Evolutionary conservation across 2,329 filamentous ascomycete species (phyloP).

Genomic region (Diaporthe sp.): DNA sequence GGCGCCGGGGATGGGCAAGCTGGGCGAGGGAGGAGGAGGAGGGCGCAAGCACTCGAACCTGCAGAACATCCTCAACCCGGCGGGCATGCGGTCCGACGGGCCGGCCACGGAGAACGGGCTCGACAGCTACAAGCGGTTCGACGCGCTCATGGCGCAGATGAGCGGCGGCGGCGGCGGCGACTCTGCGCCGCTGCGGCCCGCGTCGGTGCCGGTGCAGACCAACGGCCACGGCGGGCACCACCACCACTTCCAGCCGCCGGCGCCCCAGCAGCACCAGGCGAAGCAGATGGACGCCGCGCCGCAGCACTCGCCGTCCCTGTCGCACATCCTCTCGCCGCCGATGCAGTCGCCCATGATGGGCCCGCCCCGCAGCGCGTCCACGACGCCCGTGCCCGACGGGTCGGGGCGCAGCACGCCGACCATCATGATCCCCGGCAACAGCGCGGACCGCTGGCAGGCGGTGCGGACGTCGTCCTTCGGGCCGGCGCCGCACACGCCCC

Average conservation of each 20-base stretch:
- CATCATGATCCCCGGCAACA: constrained; percentile 10
- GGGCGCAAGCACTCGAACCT: constrained; percentile 24
- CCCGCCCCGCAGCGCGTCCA: constrained; percentile 37
- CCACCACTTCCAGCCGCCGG: constrained; percentile 4
- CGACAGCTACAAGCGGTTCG: constrained; percentile 37
- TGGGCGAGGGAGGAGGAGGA: neutral
- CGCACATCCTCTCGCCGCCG: constrained; percentile 35
- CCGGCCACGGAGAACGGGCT: neutral
- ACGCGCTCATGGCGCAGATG: constrained; percentile 39
- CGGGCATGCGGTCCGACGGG: neutral
- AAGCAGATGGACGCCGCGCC: neutral
- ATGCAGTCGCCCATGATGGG: constrained; percentile 33
- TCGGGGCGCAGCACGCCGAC: constrained; percentile 36
- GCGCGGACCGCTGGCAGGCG: constrained; percentile 30
- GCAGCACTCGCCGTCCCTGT: constrained; percentile 19
- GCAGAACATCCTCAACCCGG: constrained; percentile 31
- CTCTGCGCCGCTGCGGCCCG: constrained; percentile 1
- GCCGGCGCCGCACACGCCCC: neutral
- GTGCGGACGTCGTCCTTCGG: constrained; percentile 15
- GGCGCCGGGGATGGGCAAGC: constrained; percentile 21
- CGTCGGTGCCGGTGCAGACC: constrained; percentile 35
- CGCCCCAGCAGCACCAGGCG: neutral
- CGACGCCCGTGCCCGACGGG: constrained; percentile 34
- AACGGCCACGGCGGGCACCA: neutral
- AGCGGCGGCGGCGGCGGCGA: constrained; percentile 4